Evolutionary conservation across 306 rosid species (phyloP).

Genomic region (Acmispon strigosus): DNA sequence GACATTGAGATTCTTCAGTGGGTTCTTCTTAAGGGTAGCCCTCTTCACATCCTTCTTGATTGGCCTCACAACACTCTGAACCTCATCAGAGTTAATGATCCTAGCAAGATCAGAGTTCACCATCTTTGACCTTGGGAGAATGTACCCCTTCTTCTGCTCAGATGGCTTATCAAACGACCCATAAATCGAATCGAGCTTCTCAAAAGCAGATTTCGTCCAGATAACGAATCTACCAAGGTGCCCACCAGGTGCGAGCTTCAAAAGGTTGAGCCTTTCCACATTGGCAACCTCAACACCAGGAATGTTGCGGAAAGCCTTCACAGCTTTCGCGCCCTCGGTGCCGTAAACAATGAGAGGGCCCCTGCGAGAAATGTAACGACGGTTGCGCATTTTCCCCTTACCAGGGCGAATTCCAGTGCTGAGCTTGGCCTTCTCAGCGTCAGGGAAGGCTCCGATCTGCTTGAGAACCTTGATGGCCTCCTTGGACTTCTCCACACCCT

Average conservation of each 20-base stretch:
- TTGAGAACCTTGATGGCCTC: conserved; percentile 65
- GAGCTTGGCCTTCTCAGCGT: conserved; percentile 70
- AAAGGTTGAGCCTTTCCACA: conserved; percentile 65
- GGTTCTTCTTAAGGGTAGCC: conserved; percentile 74
- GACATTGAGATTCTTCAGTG: conserved; percentile 62
- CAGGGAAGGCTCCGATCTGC: conserved; percentile 63
- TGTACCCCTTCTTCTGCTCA: conserved; percentile 65
- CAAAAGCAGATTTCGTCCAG: conserved; percentile 88
- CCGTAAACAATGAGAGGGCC: conserved; percentile 78
- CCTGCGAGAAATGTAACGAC: conserved; percentile 63
- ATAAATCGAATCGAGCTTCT: conserved; percentile 78
- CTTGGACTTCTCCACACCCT: conserved; percentile 67
- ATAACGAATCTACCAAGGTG: conserved; percentile 78
- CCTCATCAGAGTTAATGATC: conserved; percentile 85
- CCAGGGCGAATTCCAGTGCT: conserved; percentile 74
- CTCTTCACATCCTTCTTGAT: conserved; percentile 56
- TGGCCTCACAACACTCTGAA: conserved; percentile 77
- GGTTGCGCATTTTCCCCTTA: conserved; percentile 77
- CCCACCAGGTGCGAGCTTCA: conserved; percentile 84
- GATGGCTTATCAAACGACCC: conserved; percentile 70
- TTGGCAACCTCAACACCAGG: conserved; percentile 70
- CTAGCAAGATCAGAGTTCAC: conserved; percentile 63
- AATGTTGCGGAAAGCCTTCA: conserved; percentile 71
- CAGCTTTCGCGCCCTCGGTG: conserved; percentile 71
- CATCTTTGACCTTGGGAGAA: conserved; percentile 78